These are phyloP conservation scores for Boletus mariae DNA, from an alignment of 1,284 basidiomycete genomes.

Conservation along the genomic window DNA sequence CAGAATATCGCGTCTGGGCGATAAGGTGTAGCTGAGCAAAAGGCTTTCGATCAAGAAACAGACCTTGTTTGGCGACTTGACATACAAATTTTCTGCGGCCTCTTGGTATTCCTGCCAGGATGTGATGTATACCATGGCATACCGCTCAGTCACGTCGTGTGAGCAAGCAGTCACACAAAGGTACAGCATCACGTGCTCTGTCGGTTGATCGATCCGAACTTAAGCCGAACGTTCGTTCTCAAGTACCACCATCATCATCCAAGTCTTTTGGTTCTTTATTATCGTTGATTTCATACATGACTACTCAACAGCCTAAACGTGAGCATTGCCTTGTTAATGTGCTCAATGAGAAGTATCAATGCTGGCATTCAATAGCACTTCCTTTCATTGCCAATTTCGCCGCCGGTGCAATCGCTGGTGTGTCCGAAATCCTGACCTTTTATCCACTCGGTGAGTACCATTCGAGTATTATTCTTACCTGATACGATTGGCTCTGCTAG, in stretches of 20 bases:
- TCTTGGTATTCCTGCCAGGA: conserved; percentile 85
- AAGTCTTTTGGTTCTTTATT: background rate
- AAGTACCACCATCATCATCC: background rate
- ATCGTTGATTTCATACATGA: conserved; percentile 27
- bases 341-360: background rate
- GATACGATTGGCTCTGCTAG: conserved; percentile 27
- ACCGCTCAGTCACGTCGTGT: conserved; percentile 1
- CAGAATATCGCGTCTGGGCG: conserved; percentile 74
- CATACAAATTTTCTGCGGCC: conserved; percentile 79
- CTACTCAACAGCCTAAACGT: conserved; percentile 45
- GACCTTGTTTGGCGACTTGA: conserved; percentile 72
- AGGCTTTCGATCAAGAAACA: conserved; percentile 22
- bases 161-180: conserved; percentile 12
- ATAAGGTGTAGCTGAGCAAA: conserved; percentile 3
- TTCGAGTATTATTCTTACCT: conserved; percentile 29
- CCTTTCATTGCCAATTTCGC: conserved; percentile 87
- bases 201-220: conserved; percentile 3
- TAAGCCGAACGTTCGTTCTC: background rate
- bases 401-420: conserved; percentile 86
- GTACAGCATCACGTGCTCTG: conserved; percentile 21
- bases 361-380: conserved; percentile 50
- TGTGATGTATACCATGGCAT: conserved; percentile 66
- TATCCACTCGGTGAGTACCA: conserved; percentile 79
- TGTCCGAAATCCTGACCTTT: conserved; percentile 88
- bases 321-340: conserved; percentile 11